phyloP scores from a whole-genome alignment of 768 basidiomycete species.

The Psilocybe cubensis region DNA sequence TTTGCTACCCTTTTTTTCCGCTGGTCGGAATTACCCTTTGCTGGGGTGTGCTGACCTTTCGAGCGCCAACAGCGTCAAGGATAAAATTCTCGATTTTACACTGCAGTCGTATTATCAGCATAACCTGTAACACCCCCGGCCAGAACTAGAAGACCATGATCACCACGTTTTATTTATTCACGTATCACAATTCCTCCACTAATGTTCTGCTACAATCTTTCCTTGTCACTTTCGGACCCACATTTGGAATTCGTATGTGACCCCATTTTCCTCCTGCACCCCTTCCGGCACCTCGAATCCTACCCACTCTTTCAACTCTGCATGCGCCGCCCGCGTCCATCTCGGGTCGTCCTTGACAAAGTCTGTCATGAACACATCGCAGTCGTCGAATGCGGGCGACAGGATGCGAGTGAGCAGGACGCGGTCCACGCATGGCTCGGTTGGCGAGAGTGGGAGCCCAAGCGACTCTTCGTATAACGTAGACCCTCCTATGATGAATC shows the following conservation, averaged over 20 bases:
- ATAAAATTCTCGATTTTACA: conserved; percentile 30
- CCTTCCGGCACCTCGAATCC: conserved; percentile 81
- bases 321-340: conserved; percentile 66
- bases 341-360: conserved; percentile 44
- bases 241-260: conserved; percentile 94
- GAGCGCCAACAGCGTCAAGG: conserved; percentile 69
- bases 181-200: not conserved
- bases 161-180: not conserved
- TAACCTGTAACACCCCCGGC: not conserved
- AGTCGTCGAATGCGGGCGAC: conserved; percentile 74
- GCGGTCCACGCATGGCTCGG: conserved; percentile 65
- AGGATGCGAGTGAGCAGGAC: conserved; percentile 87
- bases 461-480: conserved; percentile 79
- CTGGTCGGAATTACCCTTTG: not conserved
- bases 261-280: conserved; percentile 78
- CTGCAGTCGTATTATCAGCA: not conserved
- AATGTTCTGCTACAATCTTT: conserved; percentile 11
- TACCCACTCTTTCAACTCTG: conserved; percentile 74
- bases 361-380: conserved; percentile 87
- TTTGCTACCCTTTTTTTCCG: not conserved
- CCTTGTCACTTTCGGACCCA: conserved; percentile 63
- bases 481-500: conserved; percentile 93
- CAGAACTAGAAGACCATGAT: not conserved
- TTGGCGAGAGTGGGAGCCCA: conserved; percentile 31
- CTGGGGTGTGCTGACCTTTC: conserved; percentile 13